Percentiles rank a stretch among this genome's conserved stretches.
These are phyloP conservation scores for Nakazawaea ishiwadae DNA, from an alignment of 805 yeast species.

Conservation along the genomic window DNA sequence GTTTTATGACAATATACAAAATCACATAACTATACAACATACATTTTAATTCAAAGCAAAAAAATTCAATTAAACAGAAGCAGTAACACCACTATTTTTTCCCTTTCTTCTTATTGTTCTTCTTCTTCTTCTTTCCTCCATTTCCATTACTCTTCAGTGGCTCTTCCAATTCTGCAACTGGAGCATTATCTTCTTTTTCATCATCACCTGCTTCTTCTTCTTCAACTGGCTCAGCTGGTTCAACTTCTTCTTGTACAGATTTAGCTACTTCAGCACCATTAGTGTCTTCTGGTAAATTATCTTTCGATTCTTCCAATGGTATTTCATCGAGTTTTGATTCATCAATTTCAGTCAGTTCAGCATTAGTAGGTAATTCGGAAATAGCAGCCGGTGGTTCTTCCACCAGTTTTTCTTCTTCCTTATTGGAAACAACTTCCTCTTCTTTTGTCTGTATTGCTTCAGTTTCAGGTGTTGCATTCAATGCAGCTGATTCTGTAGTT, in stretches of 20 bases:
- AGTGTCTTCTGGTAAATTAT: not conserved
- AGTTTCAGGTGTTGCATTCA: not conserved
- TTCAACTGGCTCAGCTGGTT: conserved; percentile 13
- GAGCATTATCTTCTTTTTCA: conserved; percentile 8
- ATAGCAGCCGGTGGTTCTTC: conserved; percentile 4
- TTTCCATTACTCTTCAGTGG: not conserved
- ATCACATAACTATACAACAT: too few species aligned
- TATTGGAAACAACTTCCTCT: too few species aligned
- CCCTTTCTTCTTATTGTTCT: conserved; percentile 30
- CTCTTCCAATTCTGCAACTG: conserved; percentile 5
- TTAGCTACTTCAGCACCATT: too few species aligned
- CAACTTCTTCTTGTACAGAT: conserved; percentile 9
- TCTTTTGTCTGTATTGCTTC: not conserved
- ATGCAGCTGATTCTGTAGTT: conserved; percentile 1
- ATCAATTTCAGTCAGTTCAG: conserved; percentile 2
- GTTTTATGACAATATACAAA: too few species aligned
- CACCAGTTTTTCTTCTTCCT: not conserved
- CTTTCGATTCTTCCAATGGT: conserved; percentile 9
- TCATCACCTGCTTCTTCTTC: conserved; percentile 10
- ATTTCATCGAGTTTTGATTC: conserved; percentile 6
- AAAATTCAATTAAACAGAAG: not conserved
- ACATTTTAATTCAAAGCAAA: too few species aligned
- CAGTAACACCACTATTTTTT: conserved; percentile 19
- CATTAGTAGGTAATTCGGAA: too few species aligned
- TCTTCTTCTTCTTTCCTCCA: conserved; percentile 18